Percentiles rank a stretch among this genome's conserved stretches.
Evolutionary conservation across 805 yeast genomes (phyloP).

Genomic region (Yueomyces sinensis): DNA sequence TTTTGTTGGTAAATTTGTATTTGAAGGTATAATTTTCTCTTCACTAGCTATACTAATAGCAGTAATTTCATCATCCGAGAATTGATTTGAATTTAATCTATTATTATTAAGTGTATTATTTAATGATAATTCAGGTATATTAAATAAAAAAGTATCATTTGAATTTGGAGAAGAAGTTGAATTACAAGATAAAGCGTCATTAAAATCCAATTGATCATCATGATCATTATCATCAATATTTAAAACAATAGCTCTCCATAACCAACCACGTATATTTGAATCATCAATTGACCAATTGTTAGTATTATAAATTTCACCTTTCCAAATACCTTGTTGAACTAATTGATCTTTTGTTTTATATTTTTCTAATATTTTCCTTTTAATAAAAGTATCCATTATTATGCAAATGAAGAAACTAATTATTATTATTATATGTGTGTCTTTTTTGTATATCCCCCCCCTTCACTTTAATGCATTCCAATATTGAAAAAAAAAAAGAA

Average conservation of each 20-base stretch:
- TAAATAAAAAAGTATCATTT: too few relatives aligned
- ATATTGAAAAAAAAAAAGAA: too few relatives aligned
- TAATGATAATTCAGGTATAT: background rate
- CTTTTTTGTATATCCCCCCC: too few relatives aligned
- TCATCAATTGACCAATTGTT: background rate
- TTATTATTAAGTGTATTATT: background rate
- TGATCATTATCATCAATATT: conserved; percentile 1
- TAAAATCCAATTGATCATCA: background rate
- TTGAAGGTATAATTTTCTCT: background rate
- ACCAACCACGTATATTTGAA: conserved; percentile 19
- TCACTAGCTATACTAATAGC: background rate
- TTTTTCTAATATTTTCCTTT: conserved; percentile 8
- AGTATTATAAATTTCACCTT: conserved; percentile 14
- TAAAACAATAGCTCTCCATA: conserved; percentile 19
- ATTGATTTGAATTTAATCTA: background rate
- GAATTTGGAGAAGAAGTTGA: too few relatives aligned
- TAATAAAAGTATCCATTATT: conserved; percentile 1
- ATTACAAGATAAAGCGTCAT: too few relatives aligned
- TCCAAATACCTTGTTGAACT: conserved; percentile 19
- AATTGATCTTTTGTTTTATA: conserved; percentile 17
- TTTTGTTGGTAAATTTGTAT: too few relatives aligned
- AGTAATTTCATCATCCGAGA: conserved; percentile 3
- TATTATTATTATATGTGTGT: too few relatives aligned
- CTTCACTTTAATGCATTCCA: too few relatives aligned
- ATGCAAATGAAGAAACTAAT: background rate